A percentile compares a stretch with the other conserved stretches of the same genome.
These are phyloP conservation scores for Paecilomyces niveus DNA, from an alignment of 2,329 filamentous ascomycete species.

Conservation along the genomic window DNA sequence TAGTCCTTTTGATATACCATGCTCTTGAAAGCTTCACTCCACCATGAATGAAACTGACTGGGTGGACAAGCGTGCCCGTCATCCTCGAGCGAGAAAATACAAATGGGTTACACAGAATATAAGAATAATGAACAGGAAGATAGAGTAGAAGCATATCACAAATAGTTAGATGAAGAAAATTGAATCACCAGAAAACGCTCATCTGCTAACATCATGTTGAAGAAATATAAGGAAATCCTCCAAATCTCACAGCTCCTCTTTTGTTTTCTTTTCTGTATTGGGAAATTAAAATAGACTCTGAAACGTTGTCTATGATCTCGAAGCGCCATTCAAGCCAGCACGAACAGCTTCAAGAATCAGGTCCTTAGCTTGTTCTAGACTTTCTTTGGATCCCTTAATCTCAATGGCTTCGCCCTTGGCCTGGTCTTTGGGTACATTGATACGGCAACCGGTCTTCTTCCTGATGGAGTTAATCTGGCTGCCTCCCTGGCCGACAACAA, in stretches of 20 bases:
- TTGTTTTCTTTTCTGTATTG: not conserved
- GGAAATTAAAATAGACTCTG: not conserved
- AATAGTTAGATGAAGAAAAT: not conserved
- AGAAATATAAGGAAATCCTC: not conserved
- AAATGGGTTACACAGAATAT: not conserved
- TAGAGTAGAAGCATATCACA: not conserved
- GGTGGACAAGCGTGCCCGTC: not conserved
- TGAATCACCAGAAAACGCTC: not conserved
- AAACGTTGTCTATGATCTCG: not conserved
- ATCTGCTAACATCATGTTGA: not conserved
- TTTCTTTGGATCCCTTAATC: conserved; percentile 70
- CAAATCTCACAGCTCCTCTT: not conserved
- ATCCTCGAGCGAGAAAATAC: not conserved
- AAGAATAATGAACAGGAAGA: not conserved
- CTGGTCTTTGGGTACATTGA: conserved; percentile 84
- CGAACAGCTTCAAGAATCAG: conserved; percentile 79
- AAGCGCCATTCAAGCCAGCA: conserved; percentile 21
- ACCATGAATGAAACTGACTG: not conserved
- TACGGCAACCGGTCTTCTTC: conserved; percentile 85
- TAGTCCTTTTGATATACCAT: not conserved
- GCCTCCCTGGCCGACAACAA: conserved; percentile 82
- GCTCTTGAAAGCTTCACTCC: not conserved
- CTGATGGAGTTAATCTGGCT: conserved; percentile 89
- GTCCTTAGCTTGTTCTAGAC: conserved; percentile 79
- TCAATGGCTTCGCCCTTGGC: conserved; percentile 74